Percentiles rank a stretch among this genome's conserved stretches.
Conservation (phyloP, 331 rosid genomes). For the Saraca asoca region DNA sequence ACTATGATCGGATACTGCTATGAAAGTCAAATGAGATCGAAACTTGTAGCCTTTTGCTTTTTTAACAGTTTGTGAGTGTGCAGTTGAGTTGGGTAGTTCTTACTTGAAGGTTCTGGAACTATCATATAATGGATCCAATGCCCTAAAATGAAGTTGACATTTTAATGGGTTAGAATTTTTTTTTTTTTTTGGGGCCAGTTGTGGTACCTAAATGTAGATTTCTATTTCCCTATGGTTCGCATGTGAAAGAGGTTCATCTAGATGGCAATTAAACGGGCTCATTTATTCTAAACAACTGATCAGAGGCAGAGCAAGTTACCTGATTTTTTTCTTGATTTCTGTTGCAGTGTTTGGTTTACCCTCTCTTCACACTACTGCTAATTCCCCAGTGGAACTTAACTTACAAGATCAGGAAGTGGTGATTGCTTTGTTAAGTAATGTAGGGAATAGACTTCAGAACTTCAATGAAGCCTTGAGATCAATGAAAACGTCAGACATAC, state of each 20-base stretch:
- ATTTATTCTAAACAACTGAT: conserved; percentile 11
- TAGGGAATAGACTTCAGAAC: conserved; percentile 75
- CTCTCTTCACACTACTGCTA: conserved; percentile 45
- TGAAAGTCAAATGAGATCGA: neutral
- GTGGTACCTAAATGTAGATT: conserved; percentile 14
- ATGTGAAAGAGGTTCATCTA: neutral
- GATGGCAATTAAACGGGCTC: neutral
- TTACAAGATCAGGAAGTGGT: conserved; percentile 80
- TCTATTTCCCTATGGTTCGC: neutral
- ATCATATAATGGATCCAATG: too few relatives aligned
- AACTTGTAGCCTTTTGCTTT: neutral
- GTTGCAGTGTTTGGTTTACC: conserved; percentile 48
- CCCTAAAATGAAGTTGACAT: neutral
- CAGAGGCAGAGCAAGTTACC: conserved; percentile 13
- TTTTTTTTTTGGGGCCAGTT: neutral
- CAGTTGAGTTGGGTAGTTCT: too few relatives aligned
- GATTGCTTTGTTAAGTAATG: conserved; percentile 89
- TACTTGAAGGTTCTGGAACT: too few relatives aligned
- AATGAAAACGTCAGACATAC: conserved; percentile 72
- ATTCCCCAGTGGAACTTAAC: conserved; percentile 56
- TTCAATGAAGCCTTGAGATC: conserved; percentile 75
- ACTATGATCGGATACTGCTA: neutral
- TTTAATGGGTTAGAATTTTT: neutral
- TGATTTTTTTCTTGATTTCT: conserved; percentile 32
- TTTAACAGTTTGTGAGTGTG: too few relatives aligned